phyloP scores from a whole-genome alignment of 306 rosid species.

The Vicia villosa region DNA sequence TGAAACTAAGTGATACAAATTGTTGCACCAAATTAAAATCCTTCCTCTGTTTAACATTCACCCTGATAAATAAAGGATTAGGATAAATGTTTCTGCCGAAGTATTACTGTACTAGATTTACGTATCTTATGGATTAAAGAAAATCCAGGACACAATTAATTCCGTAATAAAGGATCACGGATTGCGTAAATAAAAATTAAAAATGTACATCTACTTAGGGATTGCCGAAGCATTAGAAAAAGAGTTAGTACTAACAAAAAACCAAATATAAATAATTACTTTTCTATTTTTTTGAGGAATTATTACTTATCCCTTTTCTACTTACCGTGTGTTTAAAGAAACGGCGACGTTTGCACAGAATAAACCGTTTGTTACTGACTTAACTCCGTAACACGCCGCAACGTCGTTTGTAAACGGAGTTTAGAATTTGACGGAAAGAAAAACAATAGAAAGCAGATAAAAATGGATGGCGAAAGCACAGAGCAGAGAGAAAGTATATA shows the following conservation, averaged over 20 bases:
- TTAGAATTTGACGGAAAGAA: conserved; percentile 49
- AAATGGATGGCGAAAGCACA: conserved; percentile 36
- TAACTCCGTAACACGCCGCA: conserved; percentile 66
- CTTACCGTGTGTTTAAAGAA: conserved; percentile 25
- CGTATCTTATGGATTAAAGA: neutral
- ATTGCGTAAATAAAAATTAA: conserved; percentile 11
- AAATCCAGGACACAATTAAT: conserved; percentile 19
- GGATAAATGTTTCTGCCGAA: neutral
- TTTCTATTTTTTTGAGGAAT: no score
- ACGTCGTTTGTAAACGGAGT: conserved; percentile 61
- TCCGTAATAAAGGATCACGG: neutral
- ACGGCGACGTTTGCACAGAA: conserved; percentile 42
- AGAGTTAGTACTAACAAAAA: neutral
- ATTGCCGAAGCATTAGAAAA: conserved; percentile 37
- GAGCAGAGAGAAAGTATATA: conserved; percentile 49
- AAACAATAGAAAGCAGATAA: conserved; percentile 1
- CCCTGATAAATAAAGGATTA: neutral
- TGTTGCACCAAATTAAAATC: neutral
- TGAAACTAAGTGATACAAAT: no score
- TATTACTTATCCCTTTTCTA: neutral
- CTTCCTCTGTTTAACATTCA: neutral
- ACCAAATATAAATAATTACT: neutral
- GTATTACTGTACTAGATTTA: neutral
- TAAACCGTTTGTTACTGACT: conserved; percentile 22
- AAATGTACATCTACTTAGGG: conserved; percentile 34